Base-by-base conservation (phyloP, 768 basidiomycete genomes). In the Mycena capillaripes region DNA sequence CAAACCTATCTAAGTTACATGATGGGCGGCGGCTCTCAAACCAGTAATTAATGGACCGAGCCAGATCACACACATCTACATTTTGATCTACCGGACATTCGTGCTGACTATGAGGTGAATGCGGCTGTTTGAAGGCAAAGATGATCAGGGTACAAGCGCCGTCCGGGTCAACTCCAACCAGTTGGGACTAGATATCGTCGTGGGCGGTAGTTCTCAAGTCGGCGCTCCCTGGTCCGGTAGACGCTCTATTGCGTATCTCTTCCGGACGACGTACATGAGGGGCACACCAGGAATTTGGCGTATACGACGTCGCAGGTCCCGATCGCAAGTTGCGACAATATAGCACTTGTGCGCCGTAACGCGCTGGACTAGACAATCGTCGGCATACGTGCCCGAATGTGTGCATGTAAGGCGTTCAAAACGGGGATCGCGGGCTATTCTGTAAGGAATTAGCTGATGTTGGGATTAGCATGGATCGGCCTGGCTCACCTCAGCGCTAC, bases 321-420 rank as follows among this genome's bases (percentile, higher is more conserved):
- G 88, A 88, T 99, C 98, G 79, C 97, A 99, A 27, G 98, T 98
- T 6, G 98, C 98, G 50, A 99, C 97, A 74, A 99, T 92, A 82
- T 95, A 99, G 82, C 97, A 98, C 80, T 95, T 95, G 84, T 97
- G 96, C 10, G 97, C 90, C 3, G 95, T 95, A 12, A 98, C 96
- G 36, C 98, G 93, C 79, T 99, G 95, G 21, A 99, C 95, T 25
- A 99, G 89, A 80, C 98, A 99, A 86, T 99, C 98, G 80, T 99
- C 98, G 23, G 98, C 98, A 79, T 99, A 99, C n/a, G 97, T 98
- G 25, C 98, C 98, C 5, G 90, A 86, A 81, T 99, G 98, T 42
- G 94, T 92, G 82, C 98, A 99, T 53, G 88, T 89, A 55, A 99
- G 87, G 52, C 97, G 93, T 79, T 99, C 98, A 77, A 99, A 99